Conservation (phyloP, 1,284 basidiomycete species). For the Trichosporon sp. region DNA sequence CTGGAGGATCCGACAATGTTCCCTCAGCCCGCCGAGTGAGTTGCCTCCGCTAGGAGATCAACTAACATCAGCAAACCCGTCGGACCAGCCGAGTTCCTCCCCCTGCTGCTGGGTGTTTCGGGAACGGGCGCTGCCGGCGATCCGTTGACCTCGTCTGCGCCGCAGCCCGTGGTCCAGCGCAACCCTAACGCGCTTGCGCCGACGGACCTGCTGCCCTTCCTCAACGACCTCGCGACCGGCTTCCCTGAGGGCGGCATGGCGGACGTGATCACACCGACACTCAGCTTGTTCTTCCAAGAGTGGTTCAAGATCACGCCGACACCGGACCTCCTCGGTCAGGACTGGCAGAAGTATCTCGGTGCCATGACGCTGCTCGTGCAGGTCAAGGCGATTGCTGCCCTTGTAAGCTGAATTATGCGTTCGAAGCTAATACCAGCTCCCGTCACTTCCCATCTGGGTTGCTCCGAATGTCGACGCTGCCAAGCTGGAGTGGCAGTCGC, state of each 20-base stretch:
- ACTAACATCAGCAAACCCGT: conserved; percentile 63
- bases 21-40: conserved; percentile 75
- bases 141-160: conserved; percentile 60
- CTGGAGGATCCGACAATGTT: conserved; percentile 92
- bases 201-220: conserved; percentile 57
- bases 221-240: conserved; percentile 58
- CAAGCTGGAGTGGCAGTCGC: conserved; percentile 63
- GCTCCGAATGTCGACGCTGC: conserved; percentile 50
- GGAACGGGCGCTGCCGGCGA: conserved; percentile 56
- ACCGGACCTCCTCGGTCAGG: conserved; percentile 55
- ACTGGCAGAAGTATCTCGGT: conserved; percentile 82
- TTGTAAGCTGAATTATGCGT: conserved; percentile 57
- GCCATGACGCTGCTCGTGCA: conserved; percentile 79
- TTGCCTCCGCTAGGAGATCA: conserved; percentile 30
- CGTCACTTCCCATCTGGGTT: conserved; percentile 54
- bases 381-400: conserved; percentile 77
- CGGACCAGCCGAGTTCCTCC: conserved; percentile 75
- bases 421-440: conserved; percentile 43
- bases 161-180: conserved; percentile 14
- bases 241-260: conserved; percentile 56
- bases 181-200: conserved; percentile 42
- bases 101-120: conserved; percentile 69
- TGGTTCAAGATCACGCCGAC: conserved; percentile 53
- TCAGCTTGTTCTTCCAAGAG: conserved; percentile 56
- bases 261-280: conserved; percentile 58